A percentile compares a stretch with the other conserved stretches of the same genome.
phyloP scores from a whole-genome alignment of 441 rosid genomes.

The Aleurites moluccanus region DNA sequence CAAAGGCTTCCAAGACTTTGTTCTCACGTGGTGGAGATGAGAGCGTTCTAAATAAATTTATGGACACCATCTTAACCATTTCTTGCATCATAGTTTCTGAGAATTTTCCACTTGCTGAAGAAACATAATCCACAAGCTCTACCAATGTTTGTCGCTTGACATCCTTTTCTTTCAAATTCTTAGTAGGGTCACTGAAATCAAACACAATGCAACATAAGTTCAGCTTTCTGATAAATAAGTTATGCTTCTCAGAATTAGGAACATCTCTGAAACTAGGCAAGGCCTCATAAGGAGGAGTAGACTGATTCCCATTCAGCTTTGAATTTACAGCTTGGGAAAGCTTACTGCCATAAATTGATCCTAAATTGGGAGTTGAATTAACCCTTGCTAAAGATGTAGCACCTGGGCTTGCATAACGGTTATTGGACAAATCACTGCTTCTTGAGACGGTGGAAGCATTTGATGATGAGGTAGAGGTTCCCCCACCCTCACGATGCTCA shows the following conservation, averaged over 20 bases:
- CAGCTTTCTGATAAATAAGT: conserved; percentile 55
- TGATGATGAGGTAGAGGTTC: conserved; percentile 51
- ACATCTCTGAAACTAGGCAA: conserved; percentile 81
- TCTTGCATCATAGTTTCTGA: conserved; percentile 57
- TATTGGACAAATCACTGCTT: conserved; percentile 39
- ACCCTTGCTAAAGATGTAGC: conserved; percentile 29
- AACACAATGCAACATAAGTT: conserved; percentile 56
- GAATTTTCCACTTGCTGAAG: conserved; percentile 68
- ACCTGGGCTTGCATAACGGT: conserved; percentile 36
- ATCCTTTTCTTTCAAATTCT: conserved; percentile 73
- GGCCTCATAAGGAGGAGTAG: conserved; percentile 55
- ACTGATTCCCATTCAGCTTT: conserved; percentile 53
- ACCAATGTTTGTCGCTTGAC: conserved; percentile 71
- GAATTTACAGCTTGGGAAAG: conserved; percentile 42
- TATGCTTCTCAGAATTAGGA: conserved; percentile 72
- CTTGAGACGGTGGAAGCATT: conserved; percentile 49
- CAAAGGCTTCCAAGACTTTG: conserved; percentile 58
- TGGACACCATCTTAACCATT: conserved; percentile 55
- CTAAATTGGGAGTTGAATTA: conserved; percentile 36
- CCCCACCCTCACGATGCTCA: conserved; percentile 56
- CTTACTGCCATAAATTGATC: conserved; percentile 47
- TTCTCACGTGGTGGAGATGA: conserved; percentile 62
- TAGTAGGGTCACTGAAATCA: conserved; percentile 68
- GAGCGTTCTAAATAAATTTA: conserved; percentile 57
- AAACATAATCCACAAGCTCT: conserved; percentile 75